A percentile compares a stretch with the other conserved stretches of the same genome.
phyloP scores from a whole-genome alignment of 2,329 filamentous ascomycete species.

The Pseudogymnoascus sp. region DNA sequence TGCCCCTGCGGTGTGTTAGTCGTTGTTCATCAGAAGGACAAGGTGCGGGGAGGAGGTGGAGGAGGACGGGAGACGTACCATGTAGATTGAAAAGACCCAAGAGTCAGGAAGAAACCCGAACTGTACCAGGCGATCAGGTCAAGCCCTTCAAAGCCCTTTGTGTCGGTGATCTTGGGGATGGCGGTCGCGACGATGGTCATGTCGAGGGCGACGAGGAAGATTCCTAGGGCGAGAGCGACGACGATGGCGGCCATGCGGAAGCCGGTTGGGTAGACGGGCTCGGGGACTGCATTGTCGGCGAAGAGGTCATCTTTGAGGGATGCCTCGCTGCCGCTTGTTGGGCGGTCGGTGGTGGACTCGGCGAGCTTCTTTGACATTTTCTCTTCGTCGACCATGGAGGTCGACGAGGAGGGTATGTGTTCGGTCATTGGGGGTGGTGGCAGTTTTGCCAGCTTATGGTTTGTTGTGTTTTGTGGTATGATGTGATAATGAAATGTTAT shows the following conservation, averaged over 20 bases:
- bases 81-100: slow-evolving; percentile 20
- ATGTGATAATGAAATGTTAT: neutral
- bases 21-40: neutral
- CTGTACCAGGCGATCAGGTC: slow-evolving; percentile 52
- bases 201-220: slow-evolving; percentile 36
- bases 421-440: neutral
- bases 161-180: slow-evolving; percentile 46
- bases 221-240: slow-evolving; percentile 36
- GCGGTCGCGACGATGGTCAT: slow-evolving; percentile 49
- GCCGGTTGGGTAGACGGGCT: slow-evolving; percentile 23
- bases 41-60: too few relatives aligned
- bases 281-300: slow-evolving; percentile 12
- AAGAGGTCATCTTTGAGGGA: neutral
- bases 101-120: slow-evolving; percentile 43
- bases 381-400: neutral
- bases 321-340: neutral
- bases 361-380: neutral
- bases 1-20: slow-evolving; percentile 10
- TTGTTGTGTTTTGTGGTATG: neutral
- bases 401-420: neutral
- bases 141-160: slow-evolving; percentile 37
- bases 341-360: neutral
- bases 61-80: neutral
- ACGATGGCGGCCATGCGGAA: slow-evolving; percentile 33
- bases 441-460: neutral